Conservation (phyloP, 2,329 filamentous ascomycete genomes). For the Botryotinia globosa region DNA sequence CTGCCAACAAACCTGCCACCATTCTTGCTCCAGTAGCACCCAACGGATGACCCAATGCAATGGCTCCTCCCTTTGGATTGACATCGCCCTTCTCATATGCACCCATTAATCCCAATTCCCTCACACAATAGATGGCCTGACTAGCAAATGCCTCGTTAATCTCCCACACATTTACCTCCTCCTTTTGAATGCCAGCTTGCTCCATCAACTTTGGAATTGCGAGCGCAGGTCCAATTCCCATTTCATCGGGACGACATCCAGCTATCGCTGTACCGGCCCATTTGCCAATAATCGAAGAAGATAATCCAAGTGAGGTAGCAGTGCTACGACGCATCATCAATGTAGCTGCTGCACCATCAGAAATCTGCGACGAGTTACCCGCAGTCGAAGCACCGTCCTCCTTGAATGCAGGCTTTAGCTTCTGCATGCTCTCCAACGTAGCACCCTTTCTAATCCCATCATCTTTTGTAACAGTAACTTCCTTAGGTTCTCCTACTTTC, state of each 20-base stretch:
- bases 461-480: constrained; percentile 69
- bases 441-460: constrained; percentile 76
- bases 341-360: constrained; percentile 80
- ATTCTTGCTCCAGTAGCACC: constrained; percentile 85
- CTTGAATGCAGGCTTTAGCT: constrained; percentile 83
- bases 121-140: constrained; percentile 67
- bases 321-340: constrained; percentile 83
- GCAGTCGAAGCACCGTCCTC: constrained; percentile 74
- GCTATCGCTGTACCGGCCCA: constrained; percentile 75
- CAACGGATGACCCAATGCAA: constrained; percentile 88
- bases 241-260: constrained; percentile 84
- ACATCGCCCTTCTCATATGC: constrained; percentile 65
- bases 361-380: constrained; percentile 82
- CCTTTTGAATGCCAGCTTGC: constrained; percentile 61
- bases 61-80: constrained; percentile 90
- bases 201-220: constrained; percentile 80
- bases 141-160: constrained; percentile 82
- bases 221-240: constrained; percentile 85
- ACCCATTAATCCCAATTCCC: constrained; percentile 64
- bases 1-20: constrained; percentile 62
- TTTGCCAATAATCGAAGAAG: constrained; percentile 70
- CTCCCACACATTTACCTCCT: constrained; percentile 83
- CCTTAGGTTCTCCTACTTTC: constrained; percentile 53
- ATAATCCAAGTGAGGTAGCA: constrained; percentile 69
- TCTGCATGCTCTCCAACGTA: constrained; percentile 66